Base-by-base conservation (phyloP, 345 rosid species). In the Citrus australasica region DNA sequence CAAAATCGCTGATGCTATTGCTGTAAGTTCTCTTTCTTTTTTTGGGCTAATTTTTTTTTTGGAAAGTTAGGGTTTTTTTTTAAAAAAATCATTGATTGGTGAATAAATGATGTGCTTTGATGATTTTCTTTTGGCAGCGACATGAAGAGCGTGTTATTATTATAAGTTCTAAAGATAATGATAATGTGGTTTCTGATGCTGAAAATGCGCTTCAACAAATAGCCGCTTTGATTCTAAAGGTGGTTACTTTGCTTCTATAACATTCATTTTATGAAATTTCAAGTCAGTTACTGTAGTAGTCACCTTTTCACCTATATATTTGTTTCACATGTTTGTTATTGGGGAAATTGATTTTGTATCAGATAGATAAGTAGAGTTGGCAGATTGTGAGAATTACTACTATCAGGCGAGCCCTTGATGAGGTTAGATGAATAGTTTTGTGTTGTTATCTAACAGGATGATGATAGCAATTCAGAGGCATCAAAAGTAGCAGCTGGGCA, bases 61-160 rank as follows among this genome's bases (percentile, higher is more conserved):
- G 75, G 64, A 4, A 27, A 65, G 46, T 58, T 79, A 73, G 71
- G 65, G 63, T 59, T 67, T 22, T 14, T 65, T 67, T 22, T 25
- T 0, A 25, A 25, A 25, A 25, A 25, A 53, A 53, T 53, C 61
- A 38, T 33, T 22, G 4, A 8, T 58, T 24, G 7, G 28, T 42
- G 24, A 40, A 37, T 28, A 28, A 40, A 37, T 28, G 28, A 28
- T 25, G 33, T 67, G 19, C 24, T 30, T 46, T 10, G 24, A 35
- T 17, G 1, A 7, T 24, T 64, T 35, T 66, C 37, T 30, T 53
- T 77, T 30, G 63, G 75, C 85, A 91, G 95, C 82, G 92, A 79
- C 90, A 91, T 35, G 93, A 91, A 85, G 95, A 91, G 74, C 90
- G 95, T 4, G 95, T 89, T n/a, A 89, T 91, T 14, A 91, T 91